A percentile compares a stretch with the other conserved stretches of the same genome.
Evolutionary conservation across 129 eudicot genomes (phyloP).

Genomic region (Oenanthe sinensis): DNA sequence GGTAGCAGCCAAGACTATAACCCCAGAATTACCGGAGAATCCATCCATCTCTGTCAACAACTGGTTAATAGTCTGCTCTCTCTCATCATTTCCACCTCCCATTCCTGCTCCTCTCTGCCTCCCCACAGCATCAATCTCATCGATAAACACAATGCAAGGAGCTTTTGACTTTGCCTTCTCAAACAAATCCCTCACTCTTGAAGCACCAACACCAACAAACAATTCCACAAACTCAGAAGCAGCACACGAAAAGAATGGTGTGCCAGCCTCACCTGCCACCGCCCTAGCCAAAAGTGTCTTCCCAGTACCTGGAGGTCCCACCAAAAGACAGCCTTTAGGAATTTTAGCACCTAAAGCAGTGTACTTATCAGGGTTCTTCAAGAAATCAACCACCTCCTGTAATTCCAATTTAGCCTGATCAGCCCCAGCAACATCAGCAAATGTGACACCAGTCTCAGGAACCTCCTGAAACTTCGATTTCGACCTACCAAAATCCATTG

Average conservation of each 20-base stretch:
- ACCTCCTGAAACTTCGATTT: conserved; percentile 98
- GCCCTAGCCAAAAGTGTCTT: conserved; percentile 93
- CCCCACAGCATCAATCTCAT: conserved; percentile 96
- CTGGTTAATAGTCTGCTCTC: conserved; percentile 96
- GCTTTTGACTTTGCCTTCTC: conserved; percentile 85
- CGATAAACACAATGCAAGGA: conserved; percentile 93
- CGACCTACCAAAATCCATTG: conserved; percentile 95
- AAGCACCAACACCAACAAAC: conserved; percentile 95
- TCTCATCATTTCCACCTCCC: conserved; percentile 97
- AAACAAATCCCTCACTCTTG: conserved; percentile 90
- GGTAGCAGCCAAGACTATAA: conserved; percentile 94
- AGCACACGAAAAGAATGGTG: conserved; percentile 88
- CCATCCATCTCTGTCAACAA: conserved; percentile 98
- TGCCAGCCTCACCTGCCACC: conserved; percentile 89
- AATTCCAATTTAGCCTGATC: conserved; percentile 86
- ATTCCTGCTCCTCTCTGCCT: conserved; percentile 97
- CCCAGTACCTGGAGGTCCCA: conserved; percentile 94
- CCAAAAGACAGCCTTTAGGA: conserved; percentile 92
- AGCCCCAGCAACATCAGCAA: conserved; percentile 96
- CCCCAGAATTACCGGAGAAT: conserved; percentile 83
- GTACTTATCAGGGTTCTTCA: conserved; percentile 92
- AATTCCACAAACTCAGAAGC: conserved; percentile 91
- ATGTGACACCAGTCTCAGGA: conserved; percentile 90
- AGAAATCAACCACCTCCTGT: conserved; percentile 90
- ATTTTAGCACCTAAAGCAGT: conserved; percentile 95